Conservation (phyloP, 371 early-diverging fungal species). For the Mucor mucedo region DNA sequence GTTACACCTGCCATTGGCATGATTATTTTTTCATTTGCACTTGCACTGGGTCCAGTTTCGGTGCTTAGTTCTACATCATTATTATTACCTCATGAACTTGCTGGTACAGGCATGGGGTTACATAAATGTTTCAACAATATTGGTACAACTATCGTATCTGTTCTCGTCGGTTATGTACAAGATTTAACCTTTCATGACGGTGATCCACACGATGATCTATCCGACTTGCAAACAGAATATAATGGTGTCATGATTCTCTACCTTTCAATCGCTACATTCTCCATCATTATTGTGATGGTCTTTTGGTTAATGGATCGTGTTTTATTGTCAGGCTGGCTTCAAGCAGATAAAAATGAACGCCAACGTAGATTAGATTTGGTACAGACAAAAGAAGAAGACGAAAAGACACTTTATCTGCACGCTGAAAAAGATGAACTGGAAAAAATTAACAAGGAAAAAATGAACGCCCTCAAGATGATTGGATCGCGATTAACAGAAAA, state of each 20-base stretch:
- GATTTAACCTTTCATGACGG: conserved; percentile 55
- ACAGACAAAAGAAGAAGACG: conserved; percentile 34
- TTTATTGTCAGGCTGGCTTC: conserved; percentile 44
- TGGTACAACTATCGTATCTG: conserved; percentile 55
- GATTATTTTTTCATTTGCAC: conserved; percentile 51
- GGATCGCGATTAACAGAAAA: conserved; percentile 33
- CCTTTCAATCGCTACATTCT: conserved; percentile 33
- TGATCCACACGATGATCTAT: conserved; percentile 35
- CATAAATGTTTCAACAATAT: conserved; percentile 56
- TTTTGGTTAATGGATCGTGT: conserved; percentile 45
- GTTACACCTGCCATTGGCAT: conserved; percentile 49
- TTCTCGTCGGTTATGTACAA: conserved; percentile 56
- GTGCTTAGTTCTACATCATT: conserved; percentile 48
- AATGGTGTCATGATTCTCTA: conserved; percentile 53
- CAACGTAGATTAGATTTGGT: conserved; percentile 37
- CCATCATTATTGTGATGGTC: conserved; percentile 29
- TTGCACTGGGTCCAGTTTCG: conserved; percentile 53
- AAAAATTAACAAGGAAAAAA: conserved; percentile 10
- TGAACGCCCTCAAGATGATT: conserved; percentile 31
- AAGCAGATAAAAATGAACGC: conserved; percentile 40
- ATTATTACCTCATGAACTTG: conserved; percentile 44
- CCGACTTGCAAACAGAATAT: conserved; percentile 42
- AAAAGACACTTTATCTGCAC: conserved; percentile 20
- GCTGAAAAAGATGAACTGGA: conserved; percentile 24
- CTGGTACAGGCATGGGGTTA: conserved; percentile 58